Percentiles rank a stretch among this genome's conserved stretches.
Evolutionary conservation across 1,284 basidiomycete genomes (phyloP).

Genomic region (Ceratobasidium sp.): DNA sequence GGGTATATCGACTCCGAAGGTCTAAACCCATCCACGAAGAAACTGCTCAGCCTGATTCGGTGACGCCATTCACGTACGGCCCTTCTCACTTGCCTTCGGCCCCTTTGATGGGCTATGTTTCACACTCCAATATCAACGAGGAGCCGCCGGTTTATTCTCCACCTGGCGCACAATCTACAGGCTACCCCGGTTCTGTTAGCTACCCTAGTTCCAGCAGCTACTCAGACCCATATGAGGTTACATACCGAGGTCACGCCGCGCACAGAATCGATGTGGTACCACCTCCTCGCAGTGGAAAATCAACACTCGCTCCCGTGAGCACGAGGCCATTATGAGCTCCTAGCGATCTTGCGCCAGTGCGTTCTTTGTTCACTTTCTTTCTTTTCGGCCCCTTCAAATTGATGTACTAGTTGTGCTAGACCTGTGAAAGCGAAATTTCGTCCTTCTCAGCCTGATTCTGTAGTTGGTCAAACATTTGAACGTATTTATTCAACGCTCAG

Average conservation of each 20-base stretch:
- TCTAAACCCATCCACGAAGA: background rate
- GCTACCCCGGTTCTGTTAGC: no score
- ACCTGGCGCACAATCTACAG: no score
- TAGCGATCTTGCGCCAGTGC: no score
- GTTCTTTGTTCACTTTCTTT: no score
- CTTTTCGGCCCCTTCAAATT: no score
- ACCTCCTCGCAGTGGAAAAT: background rate
- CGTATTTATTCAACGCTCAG: no score
- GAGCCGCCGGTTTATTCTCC: slow-evolving; percentile 23
- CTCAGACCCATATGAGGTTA: background rate
- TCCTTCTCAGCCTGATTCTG: no score
- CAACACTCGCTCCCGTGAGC: background rate
- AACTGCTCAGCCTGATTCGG: background rate
- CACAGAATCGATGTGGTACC: background rate
- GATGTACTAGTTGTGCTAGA: no score
- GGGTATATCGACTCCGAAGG: background rate
- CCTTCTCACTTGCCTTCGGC: background rate
- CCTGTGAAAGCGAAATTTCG: no score
- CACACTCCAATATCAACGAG: background rate
- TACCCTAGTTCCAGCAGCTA: background rate
- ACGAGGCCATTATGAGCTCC: background rate
- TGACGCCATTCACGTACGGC: slow-evolving; percentile 11
- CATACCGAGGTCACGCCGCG: background rate
- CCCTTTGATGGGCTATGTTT: slow-evolving; percentile 1
- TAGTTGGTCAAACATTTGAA: no score